Conservation (phyloP, 2,329 filamentous ascomycete species). For the Xylariaceae sp. region DNA sequence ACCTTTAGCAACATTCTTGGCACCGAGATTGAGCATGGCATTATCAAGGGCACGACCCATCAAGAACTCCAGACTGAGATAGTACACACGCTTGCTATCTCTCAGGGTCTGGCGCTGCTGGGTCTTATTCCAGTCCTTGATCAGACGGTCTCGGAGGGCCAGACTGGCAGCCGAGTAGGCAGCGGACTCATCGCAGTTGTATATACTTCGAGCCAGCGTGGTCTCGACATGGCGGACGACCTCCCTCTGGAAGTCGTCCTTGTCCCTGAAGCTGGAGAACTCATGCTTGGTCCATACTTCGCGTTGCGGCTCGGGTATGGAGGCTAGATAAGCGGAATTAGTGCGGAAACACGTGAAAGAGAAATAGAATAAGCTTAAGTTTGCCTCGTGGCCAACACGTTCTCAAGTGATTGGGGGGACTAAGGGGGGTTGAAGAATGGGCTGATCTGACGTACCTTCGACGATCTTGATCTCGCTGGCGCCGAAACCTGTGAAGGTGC, state of each 20-base stretch:
- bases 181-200: slow-evolving; percentile 94
- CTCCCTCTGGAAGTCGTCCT: slow-evolving; percentile 82
- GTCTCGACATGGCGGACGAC: slow-evolving; percentile 94
- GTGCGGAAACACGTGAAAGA: neutral
- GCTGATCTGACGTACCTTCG: slow-evolving; percentile 56
- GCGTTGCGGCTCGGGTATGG: slow-evolving; percentile 82
- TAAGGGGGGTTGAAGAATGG: no score
- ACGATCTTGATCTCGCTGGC: slow-evolving; percentile 87
- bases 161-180: slow-evolving; percentile 88
- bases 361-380: no score
- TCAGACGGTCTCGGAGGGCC: slow-evolving; percentile 85
- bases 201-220: slow-evolving; percentile 88
- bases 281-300: slow-evolving; percentile 67
- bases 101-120: slow-evolving; percentile 90
- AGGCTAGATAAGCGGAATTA: slow-evolving; percentile 40
- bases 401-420: no score
- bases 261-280: slow-evolving; percentile 64
- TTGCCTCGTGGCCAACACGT: no score
- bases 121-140: slow-evolving; percentile 96
- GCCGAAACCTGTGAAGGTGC: slow-evolving; percentile 92
- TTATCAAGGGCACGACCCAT: slow-evolving; percentile 97
- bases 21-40: slow-evolving; percentile 92
- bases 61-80: slow-evolving; percentile 92
- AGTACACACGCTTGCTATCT: slow-evolving; percentile 93
- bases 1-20: slow-evolving; percentile 82